Evolutionary conservation across 1,284 basidiomycete species (phyloP).

Genomic region (Dichomitus squalens): DNA sequence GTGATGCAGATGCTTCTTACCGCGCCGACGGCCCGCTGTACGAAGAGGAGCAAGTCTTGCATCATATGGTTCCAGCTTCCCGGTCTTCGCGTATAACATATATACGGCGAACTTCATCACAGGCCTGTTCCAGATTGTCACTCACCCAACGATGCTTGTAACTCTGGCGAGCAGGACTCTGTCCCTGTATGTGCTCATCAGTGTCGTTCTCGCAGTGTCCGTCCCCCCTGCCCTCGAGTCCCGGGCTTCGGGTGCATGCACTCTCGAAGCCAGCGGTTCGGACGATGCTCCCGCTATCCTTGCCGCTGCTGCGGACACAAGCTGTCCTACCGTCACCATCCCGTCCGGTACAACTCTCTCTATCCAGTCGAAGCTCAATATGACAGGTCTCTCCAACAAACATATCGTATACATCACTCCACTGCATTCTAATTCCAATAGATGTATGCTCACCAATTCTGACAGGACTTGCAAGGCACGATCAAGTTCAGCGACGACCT

Average conservation of each 20-base stretch:
- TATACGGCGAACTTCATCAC: too few species aligned
- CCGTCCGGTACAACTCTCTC: constrained; percentile 51
- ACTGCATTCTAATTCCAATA: too few species aligned
- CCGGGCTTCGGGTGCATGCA: constrained; percentile 35
- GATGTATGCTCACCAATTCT: too few species aligned
- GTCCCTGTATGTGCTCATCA: background rate
- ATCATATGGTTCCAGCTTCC: too few species aligned
- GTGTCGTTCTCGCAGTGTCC: background rate
- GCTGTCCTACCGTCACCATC: constrained; percentile 47
- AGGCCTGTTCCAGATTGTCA: too few species aligned
- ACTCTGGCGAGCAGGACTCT: background rate
- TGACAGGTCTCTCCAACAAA: constrained; percentile 52
- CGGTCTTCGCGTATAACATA: background rate
- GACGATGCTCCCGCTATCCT: constrained; percentile 56
- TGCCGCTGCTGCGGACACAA: constrained; percentile 40
- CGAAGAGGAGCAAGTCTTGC: background rate
- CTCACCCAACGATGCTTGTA: background rate
- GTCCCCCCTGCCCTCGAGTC: background rate
- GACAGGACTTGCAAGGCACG: constrained; percentile 54
- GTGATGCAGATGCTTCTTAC: background rate
- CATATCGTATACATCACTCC: constrained; percentile 52
- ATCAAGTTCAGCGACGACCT: constrained; percentile 53
- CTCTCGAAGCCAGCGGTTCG: constrained; percentile 44
- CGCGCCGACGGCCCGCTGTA: background rate
- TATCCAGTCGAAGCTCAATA: constrained; percentile 52